Percentiles rank a stretch among this genome's conserved stretches.
These are phyloP conservation scores for Sanghuangporus weigelae DNA, from an alignment of 1,284 basidiomycete species.

Conservation along the genomic window DNA sequence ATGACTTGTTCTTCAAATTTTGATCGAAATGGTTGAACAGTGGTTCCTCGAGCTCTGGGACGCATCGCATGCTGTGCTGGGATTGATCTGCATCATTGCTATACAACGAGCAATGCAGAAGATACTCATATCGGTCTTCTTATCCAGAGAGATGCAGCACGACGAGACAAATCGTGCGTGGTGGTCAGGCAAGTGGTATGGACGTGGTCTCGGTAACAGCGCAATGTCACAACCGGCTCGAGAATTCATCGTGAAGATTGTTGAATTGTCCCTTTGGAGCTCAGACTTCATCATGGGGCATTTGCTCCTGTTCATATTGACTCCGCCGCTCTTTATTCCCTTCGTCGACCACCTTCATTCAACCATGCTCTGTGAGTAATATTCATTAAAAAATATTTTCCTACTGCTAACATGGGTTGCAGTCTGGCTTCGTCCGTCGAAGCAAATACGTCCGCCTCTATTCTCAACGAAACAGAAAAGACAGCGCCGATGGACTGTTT, in stretches of 20 bases:
- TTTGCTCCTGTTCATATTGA: conserved; percentile 80
- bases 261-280: conserved; percentile 92
- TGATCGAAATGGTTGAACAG: conserved; percentile 34
- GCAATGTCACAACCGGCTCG: conserved; percentile 92
- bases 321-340: conserved; percentile 80
- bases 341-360: conserved; percentile 86
- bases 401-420: conserved; percentile 21
- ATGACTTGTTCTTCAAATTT: not conserved
- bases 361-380: conserved; percentile 75
- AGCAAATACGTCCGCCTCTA: conserved; percentile 91
- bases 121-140: conserved; percentile 87
- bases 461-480: conserved; percentile 94
- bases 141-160: conserved; percentile 93
- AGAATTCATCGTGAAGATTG: conserved; percentile 95
- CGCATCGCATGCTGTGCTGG: conserved; percentile 87
- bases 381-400: conserved; percentile 1
- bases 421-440: conserved; percentile 89
- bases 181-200: conserved; percentile 99
- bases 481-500: conserved; percentile 86
- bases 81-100: conserved; percentile 79
- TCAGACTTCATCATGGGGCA: conserved; percentile 86
- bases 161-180: conserved; percentile 96
- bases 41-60: conserved; percentile 99
- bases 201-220: conserved; percentile 80
- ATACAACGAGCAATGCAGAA: conserved; percentile 92